phyloP scores from a whole-genome alignment of 2,329 filamentous ascomycete genomes.

The Arachnomyces sp. region DNA sequence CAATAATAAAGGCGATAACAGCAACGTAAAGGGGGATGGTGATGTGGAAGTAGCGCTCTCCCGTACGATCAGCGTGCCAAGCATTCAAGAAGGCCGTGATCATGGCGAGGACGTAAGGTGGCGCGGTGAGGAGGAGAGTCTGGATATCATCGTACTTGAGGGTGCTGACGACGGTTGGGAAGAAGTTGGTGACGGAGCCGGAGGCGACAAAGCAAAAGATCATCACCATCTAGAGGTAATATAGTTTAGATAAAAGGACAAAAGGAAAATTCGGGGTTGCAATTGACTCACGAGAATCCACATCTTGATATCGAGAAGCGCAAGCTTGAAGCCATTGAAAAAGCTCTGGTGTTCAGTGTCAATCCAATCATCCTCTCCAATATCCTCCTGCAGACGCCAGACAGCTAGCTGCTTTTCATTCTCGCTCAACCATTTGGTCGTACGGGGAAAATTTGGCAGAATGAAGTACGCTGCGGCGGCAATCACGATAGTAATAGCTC shows the following conservation, averaged over 20 bases:
- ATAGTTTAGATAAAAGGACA: constrained; percentile 18
- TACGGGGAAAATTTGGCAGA: constrained; percentile 39
- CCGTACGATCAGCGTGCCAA: constrained; percentile 36
- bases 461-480: constrained; percentile 26
- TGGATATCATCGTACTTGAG: constrained; percentile 39
- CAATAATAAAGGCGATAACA: constrained; percentile 46
- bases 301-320: constrained; percentile 44
- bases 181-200: constrained; percentile 49
- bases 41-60: constrained; percentile 47
- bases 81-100: constrained; percentile 41
- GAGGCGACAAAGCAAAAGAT: constrained; percentile 29
- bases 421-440: constrained; percentile 35
- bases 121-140: constrained; percentile 46
- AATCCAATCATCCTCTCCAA: constrained; percentile 43
- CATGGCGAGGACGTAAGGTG: constrained; percentile 49
- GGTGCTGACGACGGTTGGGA: constrained; percentile 44
- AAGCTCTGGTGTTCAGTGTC: constrained; percentile 43
- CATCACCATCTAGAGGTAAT: no score
- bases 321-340: constrained; percentile 44
- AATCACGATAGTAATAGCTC: constrained; percentile 27
- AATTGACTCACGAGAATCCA: constrained; percentile 29
- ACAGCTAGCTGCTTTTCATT: constrained; percentile 43
- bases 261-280: constrained; percentile 12
- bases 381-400: constrained; percentile 45
- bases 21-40: constrained; percentile 46